Evolutionary conservation across 2,329 filamentous ascomycete species (phyloP), one percentile per base, ranked within the genome.

Genomic region (Emmonsiellopsis sp.): DNA sequence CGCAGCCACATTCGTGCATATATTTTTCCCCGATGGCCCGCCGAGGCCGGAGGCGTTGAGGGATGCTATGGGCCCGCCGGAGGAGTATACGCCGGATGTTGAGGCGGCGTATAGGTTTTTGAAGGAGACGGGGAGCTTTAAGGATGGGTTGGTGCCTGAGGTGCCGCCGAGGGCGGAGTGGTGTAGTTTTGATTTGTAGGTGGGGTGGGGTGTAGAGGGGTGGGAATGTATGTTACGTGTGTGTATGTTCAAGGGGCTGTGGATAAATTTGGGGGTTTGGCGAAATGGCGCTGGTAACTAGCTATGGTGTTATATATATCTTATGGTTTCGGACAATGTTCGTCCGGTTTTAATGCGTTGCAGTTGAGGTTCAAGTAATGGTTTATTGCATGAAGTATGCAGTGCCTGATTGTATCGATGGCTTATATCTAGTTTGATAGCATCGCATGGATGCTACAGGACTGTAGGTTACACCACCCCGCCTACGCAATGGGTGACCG

Each of bases 161-260:
- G 72, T 89, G 45, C 88, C 91, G 16, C 91, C 91, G 0, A 84
- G 84, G 69, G 77, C 82, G 57, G 89, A 92, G 63, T 92, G 84
- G 76, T 84, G 83, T 59, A 70, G 73, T 31, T 92, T 86, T 80
- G 82, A 89, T 64, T 84, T 92, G 62, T 91, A 68, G 73, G 34
- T 6, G 9, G 32, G n/a, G n/a, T 38, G 10, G 32, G n/a, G n/a
- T 38, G 10, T 13, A 13, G 26, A 34, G 31, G 30, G 47, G 44
- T 54, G 31, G 16, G 45, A 50, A 31, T 16, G 16, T 32, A 13
- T 51, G 45, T 26, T 31, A 42, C 7, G 11, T 38, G 11, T 42
- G 7, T 50, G 26, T 30, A 46, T 37, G 37, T 48, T 48, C 34
- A 46, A 15, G 11, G 20, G 20, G 20, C 20, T 26, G 20, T 26